Evolutionary conservation across 2,329 filamentous ascomycete genomes (phyloP), one percentile per base, ranked within the genome.

Genomic region (Cladobotryum protrusum): DNA sequence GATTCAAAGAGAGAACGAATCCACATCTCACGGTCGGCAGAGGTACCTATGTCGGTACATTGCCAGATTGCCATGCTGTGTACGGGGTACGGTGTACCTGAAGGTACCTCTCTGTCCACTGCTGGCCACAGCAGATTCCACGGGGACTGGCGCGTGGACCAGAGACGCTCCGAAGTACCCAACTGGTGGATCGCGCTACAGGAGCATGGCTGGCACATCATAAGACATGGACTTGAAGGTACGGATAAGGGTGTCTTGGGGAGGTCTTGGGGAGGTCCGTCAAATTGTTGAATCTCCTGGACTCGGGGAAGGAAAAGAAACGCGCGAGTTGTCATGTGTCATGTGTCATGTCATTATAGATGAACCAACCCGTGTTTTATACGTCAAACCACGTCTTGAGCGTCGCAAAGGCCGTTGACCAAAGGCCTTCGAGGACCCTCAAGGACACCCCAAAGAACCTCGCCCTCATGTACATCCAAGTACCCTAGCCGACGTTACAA

Each of bases 1-100:
- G 59, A 60, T 58, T 58, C 53, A 54, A 55, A 49, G 54, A 59
- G 55, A 57, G 29, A 43, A 43, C 29, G 55, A 57, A 59, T 55
- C 56, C 56, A 54, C 54, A 52, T 51, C 53, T 49, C 45, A 45
- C 44, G 47, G 43, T 54, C 52, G 50, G 52, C 49, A 50, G 41
- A 48, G 52, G 52, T 52, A 44, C 50, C 49, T 47, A 37, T 44
- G 37, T 43, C 45, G 43, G 49, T 52, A 54, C 49, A 50, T 46
- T 46, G 32, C 43, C 43, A 18, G 39, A 15, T 20, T 36, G 45
- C 13, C 36, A 9, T 39, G 35, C 35, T 37, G 35, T 37, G 35
- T 37, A n/a, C 14, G 19, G 37, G n/a, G n/a, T 12, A 40, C 14
- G 37, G 13, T 19, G 37, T 29, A 29, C 24, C 24, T 29, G 11